A percentile compares a stretch with the other conserved stretches of the same genome.
Conservation (phyloP, 2,329 filamentous ascomycete species). For the Pseudogymnoascus sp. region DNA sequence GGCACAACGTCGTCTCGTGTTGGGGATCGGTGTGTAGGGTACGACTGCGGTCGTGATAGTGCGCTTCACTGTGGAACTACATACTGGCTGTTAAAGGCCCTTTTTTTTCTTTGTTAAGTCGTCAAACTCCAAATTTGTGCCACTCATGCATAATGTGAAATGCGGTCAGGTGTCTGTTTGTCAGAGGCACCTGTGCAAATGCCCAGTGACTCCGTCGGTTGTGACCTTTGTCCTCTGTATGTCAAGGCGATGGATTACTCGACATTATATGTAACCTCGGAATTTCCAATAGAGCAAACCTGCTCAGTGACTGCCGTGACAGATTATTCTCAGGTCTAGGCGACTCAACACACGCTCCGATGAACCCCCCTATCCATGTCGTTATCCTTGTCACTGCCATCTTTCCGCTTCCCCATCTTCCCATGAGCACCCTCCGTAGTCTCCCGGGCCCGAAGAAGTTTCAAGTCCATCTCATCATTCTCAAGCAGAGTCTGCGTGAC, state of each 20-base stretch:
- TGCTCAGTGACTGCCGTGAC: not conserved
- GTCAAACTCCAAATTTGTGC: constrained; percentile 1
- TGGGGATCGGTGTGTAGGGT: not conserved
- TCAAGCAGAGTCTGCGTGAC: constrained; percentile 56
- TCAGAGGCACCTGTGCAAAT: not conserved
- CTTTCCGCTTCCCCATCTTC: not conserved
- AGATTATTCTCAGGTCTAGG: not conserved
- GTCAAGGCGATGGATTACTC: not conserved
- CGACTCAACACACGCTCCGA: not conserved
- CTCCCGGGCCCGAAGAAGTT: constrained; percentile 33
- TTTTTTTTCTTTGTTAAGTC: not conserved
- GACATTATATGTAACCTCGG: not conserved
- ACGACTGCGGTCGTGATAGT: not conserved
- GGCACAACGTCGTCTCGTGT: not conserved
- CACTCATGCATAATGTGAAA: not conserved
- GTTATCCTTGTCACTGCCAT: not conserved
- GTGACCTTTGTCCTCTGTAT: not conserved
- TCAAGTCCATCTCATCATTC: constrained; percentile 44
- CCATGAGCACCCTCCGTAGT: constrained; percentile 20
- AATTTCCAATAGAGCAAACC: not conserved
- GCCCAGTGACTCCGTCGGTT: not conserved
- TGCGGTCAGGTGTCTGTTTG: not conserved
- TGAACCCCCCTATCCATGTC: not conserved
- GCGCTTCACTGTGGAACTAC: not conserved
- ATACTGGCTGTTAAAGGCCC: not conserved